Evolutionary conservation across 306 rosid genomes (phyloP), one percentile per base, ranked within the genome.

Genomic region (Arachis stenosperma): DNA sequence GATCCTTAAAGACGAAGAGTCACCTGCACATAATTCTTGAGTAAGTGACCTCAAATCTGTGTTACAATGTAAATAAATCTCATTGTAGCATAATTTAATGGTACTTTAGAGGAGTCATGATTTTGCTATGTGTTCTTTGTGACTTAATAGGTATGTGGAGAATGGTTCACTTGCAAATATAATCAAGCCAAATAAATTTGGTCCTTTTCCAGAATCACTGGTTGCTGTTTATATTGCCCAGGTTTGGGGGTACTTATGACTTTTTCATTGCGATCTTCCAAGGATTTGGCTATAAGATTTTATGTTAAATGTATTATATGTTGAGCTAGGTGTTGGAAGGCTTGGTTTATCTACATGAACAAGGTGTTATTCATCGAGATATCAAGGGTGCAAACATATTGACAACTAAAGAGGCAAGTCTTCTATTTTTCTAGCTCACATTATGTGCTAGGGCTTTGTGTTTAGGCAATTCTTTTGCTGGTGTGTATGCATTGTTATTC

Each of bases 321-420:
- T 69, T 69, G 85, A 74, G 72, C 62, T 78, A 94, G 99, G 99
- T 94, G 78, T 86, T 94, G 91, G 99, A 94, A 84, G 99, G 99
- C 78, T 84, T 94, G 88, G 99, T 94, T 65, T 94, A 94, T 86
- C 92, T 94, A 46, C 99, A 94, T 39, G 99, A 94, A 81, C 99
- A 94, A 78, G 99, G 99, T 68, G 99, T 94, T 65, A 94, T 94
- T 72, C 99, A 94, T 90, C 88, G 99, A 30, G 99, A 94, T 80
- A 94, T 94, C 50, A 94, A 94, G 87, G 99, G 99, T 85, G 99
- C 99, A 56, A 94, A 94, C 79, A 94, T 94, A 79, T 84, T 94
- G 86, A 89, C 99, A 73, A 94, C 99, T 55, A 94, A 94, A 85
- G 99, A 94, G 92, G 99, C 80, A 82, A 82, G 77, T 73, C 53